Evolutionary conservation across 148 eudicot species (phyloP).

Genomic region (Beta vulgaris): DNA sequence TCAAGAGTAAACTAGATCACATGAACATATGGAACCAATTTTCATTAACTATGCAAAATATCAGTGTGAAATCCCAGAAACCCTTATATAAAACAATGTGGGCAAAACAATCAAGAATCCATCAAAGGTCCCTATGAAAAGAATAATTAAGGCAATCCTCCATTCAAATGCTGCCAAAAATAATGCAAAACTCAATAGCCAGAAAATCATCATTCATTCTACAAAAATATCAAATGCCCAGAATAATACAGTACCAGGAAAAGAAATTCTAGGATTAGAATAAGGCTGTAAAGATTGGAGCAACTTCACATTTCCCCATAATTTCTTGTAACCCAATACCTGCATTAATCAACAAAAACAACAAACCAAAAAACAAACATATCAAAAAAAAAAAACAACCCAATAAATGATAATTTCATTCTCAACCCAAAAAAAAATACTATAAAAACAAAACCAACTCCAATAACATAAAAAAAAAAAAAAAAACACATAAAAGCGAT

Average conservation of each 20-base stretch:
- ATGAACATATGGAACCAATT: no score
- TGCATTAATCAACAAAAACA: conserved; percentile 28
- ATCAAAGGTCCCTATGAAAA: no score
- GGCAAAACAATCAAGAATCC: no score
- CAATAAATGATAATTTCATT: not conserved
- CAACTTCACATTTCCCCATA: conserved; percentile 69
- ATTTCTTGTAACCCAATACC: conserved; percentile 57
- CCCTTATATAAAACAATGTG: no score
- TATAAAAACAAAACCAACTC: not conserved
- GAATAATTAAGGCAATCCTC: no score
- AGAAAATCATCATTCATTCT: not conserved
- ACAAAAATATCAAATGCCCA: not conserved
- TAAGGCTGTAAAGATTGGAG: conserved; percentile 77
- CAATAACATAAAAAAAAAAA: not conserved
- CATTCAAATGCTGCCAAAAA: no score
- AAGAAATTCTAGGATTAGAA: conserved; percentile 60
- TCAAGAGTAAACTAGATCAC: no score
- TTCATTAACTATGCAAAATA: no score
- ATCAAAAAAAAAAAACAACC: not conserved
- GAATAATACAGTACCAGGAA: conserved; percentile 56
- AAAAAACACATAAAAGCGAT: no score
- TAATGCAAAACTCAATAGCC: no score
- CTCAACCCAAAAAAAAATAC: not conserved
- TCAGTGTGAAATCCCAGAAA: no score
- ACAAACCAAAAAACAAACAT: not conserved